Conservation (phyloP, 768 basidiomycete species). For the Podaxis pistillaris region DNA sequence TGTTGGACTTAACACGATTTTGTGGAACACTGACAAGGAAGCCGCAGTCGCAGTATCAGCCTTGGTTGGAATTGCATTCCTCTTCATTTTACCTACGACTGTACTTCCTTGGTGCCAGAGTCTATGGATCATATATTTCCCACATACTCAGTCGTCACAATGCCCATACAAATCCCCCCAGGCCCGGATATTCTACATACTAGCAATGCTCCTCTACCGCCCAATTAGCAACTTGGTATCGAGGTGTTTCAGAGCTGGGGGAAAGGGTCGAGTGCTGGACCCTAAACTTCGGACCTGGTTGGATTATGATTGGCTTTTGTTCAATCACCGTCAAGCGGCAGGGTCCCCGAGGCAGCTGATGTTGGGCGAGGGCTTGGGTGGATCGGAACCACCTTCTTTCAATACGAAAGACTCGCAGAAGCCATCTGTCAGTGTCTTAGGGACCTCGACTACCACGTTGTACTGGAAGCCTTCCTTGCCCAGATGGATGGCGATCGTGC, state of each 20-base stretch:
- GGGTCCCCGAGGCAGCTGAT: background rate
- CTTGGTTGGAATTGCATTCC: constrained; percentile 9
- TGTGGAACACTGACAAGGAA: constrained; percentile 13
- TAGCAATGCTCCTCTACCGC: background rate
- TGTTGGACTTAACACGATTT: constrained; percentile 17
- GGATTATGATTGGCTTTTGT: background rate
- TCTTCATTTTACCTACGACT: constrained; percentile 14
- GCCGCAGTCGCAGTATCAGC: constrained; percentile 13
- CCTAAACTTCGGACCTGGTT: background rate
- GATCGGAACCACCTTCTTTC: background rate
- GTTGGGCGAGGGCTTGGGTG: background rate
- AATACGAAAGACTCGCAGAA: background rate
- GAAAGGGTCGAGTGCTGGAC: too few relatives aligned
- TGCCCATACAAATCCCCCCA: constrained; percentile 15
- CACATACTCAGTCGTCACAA: background rate
- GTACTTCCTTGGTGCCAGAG: constrained; percentile 17
- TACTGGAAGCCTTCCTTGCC: background rate
- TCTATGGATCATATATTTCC: background rate
- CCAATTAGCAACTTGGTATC: background rate
- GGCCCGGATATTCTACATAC: constrained; percentile 8
- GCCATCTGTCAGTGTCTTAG: background rate
- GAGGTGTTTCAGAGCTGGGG: background rate
- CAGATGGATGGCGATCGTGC: background rate
- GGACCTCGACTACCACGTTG: background rate
- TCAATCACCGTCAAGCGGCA: background rate